Conservation (phyloP, 768 basidiomycete genomes). For the Lepiota subincarnata region DNA sequence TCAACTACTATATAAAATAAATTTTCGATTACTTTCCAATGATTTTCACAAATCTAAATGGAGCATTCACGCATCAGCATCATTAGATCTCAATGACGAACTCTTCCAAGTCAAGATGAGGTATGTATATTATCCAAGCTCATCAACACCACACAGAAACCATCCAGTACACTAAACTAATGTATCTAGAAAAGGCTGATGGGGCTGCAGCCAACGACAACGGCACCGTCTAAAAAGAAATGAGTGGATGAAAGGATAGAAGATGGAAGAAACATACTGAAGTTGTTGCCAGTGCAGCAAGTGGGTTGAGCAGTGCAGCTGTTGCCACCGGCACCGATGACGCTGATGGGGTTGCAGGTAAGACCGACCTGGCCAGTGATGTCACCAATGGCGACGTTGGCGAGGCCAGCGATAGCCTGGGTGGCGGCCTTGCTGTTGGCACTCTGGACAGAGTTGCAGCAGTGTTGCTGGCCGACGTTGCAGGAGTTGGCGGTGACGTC, state of each 20-base stretch:
- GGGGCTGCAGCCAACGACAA: conserved; percentile 15
- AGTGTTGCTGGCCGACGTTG: conserved; percentile 3
- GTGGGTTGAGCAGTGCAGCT: conserved; percentile 22
- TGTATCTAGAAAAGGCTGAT: conserved; percentile 12
- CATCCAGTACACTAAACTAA: too few relatives aligned
- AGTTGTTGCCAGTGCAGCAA: conserved; percentile 25
- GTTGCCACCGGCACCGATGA: conserved; percentile 19
- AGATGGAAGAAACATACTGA: conserved; percentile 18
- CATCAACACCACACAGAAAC: too few relatives aligned
- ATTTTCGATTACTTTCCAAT: too few relatives aligned
- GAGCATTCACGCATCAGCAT: too few relatives aligned
- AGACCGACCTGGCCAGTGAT: conserved; percentile 22
- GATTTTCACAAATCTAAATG: too few relatives aligned
- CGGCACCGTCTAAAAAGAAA: conserved; percentile 9
- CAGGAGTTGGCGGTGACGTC: background rate
- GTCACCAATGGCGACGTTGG: conserved; percentile 10
- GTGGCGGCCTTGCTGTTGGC: background rate
- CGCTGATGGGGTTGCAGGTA: conserved; percentile 24
- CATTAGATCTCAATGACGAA: too few relatives aligned
- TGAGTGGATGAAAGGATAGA: background rate
- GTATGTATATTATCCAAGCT: too few relatives aligned
- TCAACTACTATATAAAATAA: too few relatives aligned
- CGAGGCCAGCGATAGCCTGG: conserved; percentile 14
- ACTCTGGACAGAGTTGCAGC: conserved; percentile 9
- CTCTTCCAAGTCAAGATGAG: too few relatives aligned